Conservation (phyloP, 495 filamentous ascomycete genomes). For the Aspergillus biplanus region DNA sequence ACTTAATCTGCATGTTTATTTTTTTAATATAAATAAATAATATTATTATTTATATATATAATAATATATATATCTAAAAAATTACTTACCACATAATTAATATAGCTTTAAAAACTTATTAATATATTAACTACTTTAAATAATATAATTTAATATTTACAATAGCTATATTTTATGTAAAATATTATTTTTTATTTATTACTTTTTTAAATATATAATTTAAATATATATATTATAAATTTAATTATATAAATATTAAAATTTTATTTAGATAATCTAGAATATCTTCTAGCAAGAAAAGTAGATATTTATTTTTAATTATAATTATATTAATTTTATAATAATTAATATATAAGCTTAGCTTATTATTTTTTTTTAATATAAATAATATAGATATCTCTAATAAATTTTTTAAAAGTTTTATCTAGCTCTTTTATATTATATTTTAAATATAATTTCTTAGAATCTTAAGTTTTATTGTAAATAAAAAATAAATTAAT, state of each 20-base stretch:
- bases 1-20: no score
- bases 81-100: no score
- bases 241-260: not conserved
- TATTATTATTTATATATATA: no score
- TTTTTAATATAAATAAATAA: no score
- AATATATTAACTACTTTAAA: no score
- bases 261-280: not conserved
- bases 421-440: not conserved
- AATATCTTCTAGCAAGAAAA: not conserved
- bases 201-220: not conserved
- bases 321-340: slow-evolving; percentile 1
- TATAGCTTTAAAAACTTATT: no score
- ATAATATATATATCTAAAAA: no score
- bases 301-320: not conserved
- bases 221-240: not conserved
- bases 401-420: not conserved
- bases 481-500: slow-evolving; percentile 1
- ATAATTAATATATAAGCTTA: not conserved
- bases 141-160: slow-evolving; percentile 3
- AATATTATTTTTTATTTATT: not conserved
- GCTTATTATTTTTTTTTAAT: not conserved
- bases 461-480: not conserved
- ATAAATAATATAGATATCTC: not conserved
- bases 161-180: not conserved
- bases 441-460: slow-evolving; percentile 2